Evolutionary conservation across 345 rosid species (phyloP).

Genomic region (Murraya paniculata): DNA sequence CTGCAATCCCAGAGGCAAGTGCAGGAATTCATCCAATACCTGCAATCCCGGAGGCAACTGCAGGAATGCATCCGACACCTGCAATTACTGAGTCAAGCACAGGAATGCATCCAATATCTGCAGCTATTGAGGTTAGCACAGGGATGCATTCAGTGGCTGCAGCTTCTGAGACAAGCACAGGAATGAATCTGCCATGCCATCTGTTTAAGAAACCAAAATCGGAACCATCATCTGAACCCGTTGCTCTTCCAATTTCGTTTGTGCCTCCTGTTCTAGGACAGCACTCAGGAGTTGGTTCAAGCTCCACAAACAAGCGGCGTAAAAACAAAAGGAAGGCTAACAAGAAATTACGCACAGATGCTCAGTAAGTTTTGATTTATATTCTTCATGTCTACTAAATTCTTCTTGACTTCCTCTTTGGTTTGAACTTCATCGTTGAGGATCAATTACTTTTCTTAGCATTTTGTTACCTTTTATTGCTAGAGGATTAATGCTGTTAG

Average conservation of each 20-base stretch:
- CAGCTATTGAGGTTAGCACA: too few species aligned
- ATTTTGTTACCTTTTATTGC: background rate
- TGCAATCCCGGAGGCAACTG: background rate
- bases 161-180: background rate
- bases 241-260: slow-evolving; percentile 26
- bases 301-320: slow-evolving; percentile 15
- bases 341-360: slow-evolving; percentile 14
- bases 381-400: background rate
- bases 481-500: background rate
- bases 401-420: background rate
- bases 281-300: slow-evolving; percentile 11
- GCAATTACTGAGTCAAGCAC: background rate
- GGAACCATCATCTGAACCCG: slow-evolving; percentile 2
- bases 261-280: slow-evolving; percentile 11
- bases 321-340: slow-evolving; percentile 26
- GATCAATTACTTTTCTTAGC: background rate
- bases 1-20: background rate
- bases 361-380: slow-evolving; percentile 15
- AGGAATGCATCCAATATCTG: background rate
- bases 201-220: slow-evolving; percentile 10
- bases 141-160: background rate
- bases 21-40: background rate
- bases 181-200: slow-evolving; percentile 7
- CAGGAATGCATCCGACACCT: background rate
- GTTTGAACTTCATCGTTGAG: background rate